Evolutionary conservation across 495 filamentous ascomycete species (phyloP).

Genomic region (Clohesyomyces aquaticus): DNA sequence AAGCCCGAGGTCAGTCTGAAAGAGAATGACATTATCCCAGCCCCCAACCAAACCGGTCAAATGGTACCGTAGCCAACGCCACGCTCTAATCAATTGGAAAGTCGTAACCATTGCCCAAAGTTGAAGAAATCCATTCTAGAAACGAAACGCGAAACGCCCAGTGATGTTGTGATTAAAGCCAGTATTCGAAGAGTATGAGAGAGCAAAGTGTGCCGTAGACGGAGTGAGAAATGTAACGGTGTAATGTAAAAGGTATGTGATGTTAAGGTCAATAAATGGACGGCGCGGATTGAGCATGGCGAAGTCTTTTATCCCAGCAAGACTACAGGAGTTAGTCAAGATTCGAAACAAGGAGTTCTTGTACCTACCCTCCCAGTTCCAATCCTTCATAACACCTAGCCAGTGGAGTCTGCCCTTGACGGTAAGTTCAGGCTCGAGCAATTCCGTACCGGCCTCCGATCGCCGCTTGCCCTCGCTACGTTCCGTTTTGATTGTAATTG

Average conservation of each 20-base stretch:
- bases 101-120: too few relatives aligned
- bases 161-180: too few relatives aligned
- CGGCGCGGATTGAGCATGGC: not conserved
- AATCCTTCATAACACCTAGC: constrained; percentile 79
- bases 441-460: constrained; percentile 25
- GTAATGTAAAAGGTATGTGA: not conserved
- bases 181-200: too few relatives aligned
- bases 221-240: not conserved
- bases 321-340: not conserved
- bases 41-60: not conserved
- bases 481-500: constrained; percentile 19
- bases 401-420: constrained; percentile 72
- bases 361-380: constrained; percentile 74
- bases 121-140: not conserved
- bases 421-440: constrained; percentile 61
- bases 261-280: not conserved
- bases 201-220: too few relatives aligned
- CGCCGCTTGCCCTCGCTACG: constrained; percentile 3
- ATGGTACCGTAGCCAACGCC: not conserved
- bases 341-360: not conserved
- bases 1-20: too few relatives aligned
- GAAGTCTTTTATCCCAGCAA: constrained; percentile 6
- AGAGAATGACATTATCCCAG: too few relatives aligned
- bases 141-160: not conserved
- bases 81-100: not conserved